Conservation (phyloP, 1,284 basidiomycete species). For the Xerocomus amazonicus region DNA sequence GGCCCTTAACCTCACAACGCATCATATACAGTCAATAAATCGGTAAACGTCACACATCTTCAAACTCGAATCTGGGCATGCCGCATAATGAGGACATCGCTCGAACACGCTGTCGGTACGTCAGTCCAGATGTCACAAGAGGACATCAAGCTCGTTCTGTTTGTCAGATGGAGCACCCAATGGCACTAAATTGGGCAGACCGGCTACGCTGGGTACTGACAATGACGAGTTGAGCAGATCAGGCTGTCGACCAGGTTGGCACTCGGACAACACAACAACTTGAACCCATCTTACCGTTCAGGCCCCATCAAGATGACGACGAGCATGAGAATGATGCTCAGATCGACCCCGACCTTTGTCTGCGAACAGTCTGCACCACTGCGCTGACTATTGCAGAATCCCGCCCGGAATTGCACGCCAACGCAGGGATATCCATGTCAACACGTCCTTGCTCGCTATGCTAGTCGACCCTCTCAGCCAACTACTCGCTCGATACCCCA, state of each 20-base stretch:
- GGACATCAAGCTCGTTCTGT: no score
- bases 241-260: background rate
- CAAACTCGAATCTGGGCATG: no score
- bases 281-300: constrained; percentile 23
- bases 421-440: constrained; percentile 80
- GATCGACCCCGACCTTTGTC: constrained; percentile 81
- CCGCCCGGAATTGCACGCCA: constrained; percentile 67
- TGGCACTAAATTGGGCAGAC: no score
- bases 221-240: background rate
- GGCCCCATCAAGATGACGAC: constrained; percentile 35
- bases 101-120: no score
- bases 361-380: constrained; percentile 86
- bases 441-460: constrained; percentile 58
- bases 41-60: no score
- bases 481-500: constrained; percentile 71
- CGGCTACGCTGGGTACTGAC: background rate
- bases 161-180: no score
- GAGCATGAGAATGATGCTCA: constrained; percentile 39
- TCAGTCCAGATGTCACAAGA: no score
- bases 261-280: background rate
- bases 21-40: no score
- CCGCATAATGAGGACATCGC: no score
- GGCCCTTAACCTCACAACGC: no score
- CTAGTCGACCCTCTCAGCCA: constrained; percentile 75
- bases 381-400: constrained; percentile 86